phyloP scores from a whole-genome alignment of 257 asterid species.

The Thymus mandschuricus region DNA sequence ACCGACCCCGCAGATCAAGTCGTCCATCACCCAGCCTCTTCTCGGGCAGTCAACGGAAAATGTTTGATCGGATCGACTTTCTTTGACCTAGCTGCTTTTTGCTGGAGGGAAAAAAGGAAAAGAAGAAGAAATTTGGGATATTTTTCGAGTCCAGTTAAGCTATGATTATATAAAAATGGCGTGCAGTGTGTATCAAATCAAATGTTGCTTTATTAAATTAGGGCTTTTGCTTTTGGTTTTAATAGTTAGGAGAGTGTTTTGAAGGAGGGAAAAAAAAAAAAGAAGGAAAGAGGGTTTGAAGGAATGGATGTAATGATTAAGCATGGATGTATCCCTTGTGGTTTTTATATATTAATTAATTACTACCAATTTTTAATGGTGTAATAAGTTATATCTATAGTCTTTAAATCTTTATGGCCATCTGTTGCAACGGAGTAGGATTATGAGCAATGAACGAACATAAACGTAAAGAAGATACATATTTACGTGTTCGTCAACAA shows the following conservation, averaged over 20 bases:
- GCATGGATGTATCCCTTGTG: constrained; percentile 46
- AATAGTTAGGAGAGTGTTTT: constrained; percentile 50
- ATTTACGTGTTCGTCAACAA: too few relatives aligned
- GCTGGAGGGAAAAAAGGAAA: constrained; percentile 31
- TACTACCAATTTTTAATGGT: constrained; percentile 37
- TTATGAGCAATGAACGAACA: too few relatives aligned
- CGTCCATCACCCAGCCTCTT: constrained; percentile 87
- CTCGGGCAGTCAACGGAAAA: constrained; percentile 65
- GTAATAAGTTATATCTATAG: neutral
- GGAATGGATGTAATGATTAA: constrained; percentile 53
- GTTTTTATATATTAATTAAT: constrained; percentile 41
- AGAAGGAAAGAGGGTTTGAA: constrained; percentile 13
- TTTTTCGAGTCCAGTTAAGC: constrained; percentile 33
- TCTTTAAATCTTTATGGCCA: too few relatives aligned
- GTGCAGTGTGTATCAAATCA: constrained; percentile 55
- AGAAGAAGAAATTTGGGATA: neutral
- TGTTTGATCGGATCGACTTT: constrained; percentile 54
- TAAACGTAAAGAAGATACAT: too few relatives aligned
- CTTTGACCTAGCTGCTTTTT: constrained; percentile 37
- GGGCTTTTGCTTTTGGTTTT: constrained; percentile 23
- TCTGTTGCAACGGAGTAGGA: too few relatives aligned
- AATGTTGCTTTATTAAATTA: constrained; percentile 28
- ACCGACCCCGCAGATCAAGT: constrained; percentile 52
- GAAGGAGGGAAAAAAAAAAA: neutral
- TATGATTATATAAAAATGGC: constrained; percentile 39